Evolutionary conservation across 768 basidiomycete genomes (phyloP).

Genomic region (Leccinum variicolor): DNA sequence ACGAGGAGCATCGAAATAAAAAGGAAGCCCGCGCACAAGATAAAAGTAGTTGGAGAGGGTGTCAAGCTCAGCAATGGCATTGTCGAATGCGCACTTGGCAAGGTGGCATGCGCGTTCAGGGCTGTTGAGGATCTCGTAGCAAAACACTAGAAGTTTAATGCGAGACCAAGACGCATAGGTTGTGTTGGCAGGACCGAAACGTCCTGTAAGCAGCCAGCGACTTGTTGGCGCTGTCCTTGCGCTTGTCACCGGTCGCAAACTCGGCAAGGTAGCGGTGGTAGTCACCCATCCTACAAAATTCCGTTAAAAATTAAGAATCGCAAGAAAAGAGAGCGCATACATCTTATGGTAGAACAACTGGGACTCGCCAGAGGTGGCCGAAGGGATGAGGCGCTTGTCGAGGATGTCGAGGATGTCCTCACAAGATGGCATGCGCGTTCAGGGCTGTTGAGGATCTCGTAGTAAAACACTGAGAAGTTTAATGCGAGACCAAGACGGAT

Average conservation of each 20-base stretch:
- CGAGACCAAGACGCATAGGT: conserved; percentile 97
- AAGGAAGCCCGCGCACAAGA: too few species aligned
- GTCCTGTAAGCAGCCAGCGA: conserved; percentile 95
- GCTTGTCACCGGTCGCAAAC: conserved; percentile 97
- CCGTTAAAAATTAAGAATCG: conserved; percentile 10
- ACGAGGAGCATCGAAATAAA: too few species aligned
- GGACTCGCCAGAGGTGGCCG: conserved; percentile 92
- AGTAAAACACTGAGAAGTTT: conserved; percentile 99
- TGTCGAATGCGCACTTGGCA: conserved; percentile 98
- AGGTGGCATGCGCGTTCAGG: conserved; percentile 98
- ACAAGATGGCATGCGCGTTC: conserved; percentile 99
- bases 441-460: conserved; percentile 98
- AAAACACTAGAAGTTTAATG: conserved; percentile 99
- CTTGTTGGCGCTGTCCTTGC: conserved; percentile 96
- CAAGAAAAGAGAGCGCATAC: conserved; percentile 41
- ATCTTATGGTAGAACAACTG: conserved; percentile 99
- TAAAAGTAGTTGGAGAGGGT: too few species aligned
- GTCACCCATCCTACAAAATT: conserved; percentile 84
- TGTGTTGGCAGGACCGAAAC: conserved; percentile 96
- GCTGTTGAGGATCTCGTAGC: conserved; percentile 99
- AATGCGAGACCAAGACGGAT: conserved; percentile 98
- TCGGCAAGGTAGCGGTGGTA: conserved; percentile 99
- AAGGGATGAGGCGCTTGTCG: conserved; percentile 96
- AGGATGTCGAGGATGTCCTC: conserved; percentile 97
- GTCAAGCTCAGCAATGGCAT: conserved; percentile 98